Percentiles rank a stretch among this genome's conserved stretches.
Conservation (phyloP, 2,329 filamentous ascomycete genomes). For the Phialophora chinensis region DNA sequence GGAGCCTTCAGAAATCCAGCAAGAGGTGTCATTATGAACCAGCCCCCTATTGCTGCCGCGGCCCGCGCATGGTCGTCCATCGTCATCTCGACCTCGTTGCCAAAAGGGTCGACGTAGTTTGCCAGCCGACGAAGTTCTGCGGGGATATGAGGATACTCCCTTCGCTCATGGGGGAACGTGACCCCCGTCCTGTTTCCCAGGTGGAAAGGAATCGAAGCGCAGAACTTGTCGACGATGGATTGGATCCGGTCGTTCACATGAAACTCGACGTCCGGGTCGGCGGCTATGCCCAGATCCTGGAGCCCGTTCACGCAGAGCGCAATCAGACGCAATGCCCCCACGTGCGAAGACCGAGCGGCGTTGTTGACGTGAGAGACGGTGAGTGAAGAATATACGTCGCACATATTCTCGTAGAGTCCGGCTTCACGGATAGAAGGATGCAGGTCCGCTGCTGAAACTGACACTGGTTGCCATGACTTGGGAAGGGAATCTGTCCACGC, state of each 20-base stretch:
- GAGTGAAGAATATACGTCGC: constrained; percentile 36
- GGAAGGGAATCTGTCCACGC: constrained; percentile 27
- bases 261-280: constrained; percentile 14
- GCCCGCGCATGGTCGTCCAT: constrained; percentile 33
- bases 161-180: constrained; percentile 26
- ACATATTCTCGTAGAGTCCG: constrained; percentile 30
- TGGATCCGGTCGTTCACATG: constrained; percentile 31
- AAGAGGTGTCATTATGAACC: constrained; percentile 33
- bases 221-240: constrained; percentile 37
- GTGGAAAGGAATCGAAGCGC: constrained; percentile 40
- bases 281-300: constrained; percentile 20
- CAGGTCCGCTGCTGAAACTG: constrained; percentile 25
- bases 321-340: constrained; percentile 29
- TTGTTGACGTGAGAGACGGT: constrained; percentile 32
- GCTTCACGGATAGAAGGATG: constrained; percentile 34
- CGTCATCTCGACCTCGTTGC: constrained; percentile 31
- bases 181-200: constrained; percentile 38
- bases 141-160: constrained; percentile 32
- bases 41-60: constrained; percentile 33
- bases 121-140: constrained; percentile 26
- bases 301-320: constrained; percentile 17
- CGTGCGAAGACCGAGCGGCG: constrained; percentile 25
- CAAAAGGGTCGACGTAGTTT: constrained; percentile 32
- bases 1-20: constrained; percentile 23
- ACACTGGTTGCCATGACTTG: constrained; percentile 30